Base-by-base conservation (phyloP, 2,329 filamentous ascomycete genomes). In the Aspergillus ustus region DNA sequence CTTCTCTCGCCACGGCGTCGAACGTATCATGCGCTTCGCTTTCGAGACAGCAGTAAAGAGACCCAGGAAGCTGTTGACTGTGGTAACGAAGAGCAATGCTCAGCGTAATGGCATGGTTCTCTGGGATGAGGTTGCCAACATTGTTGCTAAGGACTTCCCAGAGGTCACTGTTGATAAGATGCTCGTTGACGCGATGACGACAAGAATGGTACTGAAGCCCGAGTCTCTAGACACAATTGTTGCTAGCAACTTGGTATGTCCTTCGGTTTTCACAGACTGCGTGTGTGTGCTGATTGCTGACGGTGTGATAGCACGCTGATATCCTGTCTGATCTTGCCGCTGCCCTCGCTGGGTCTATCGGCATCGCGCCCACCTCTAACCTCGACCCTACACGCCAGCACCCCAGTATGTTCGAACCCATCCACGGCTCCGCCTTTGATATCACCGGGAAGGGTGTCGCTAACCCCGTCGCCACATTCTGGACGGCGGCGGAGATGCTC, bases 281-380 rank as follows among this genome's bases (percentile, higher is more conserved):
- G 43, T 40, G 20, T n/a, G 43, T 40, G 22, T 7, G 56, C 52
- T 60, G 29, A 60, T 13, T 19, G 37, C 53, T 40, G 34, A 40
- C 34, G 15, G 40, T 45, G 45, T 25, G 25, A 19, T 45, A 77
- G 70, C 72, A 84, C 74, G 87, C 87, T 6, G 88, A 91, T 64
- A 90, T 91, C 53, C 82, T 91, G 4, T 90, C 88, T 0, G 89
- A 91, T 69, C 79, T 91, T 20, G 89, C 89, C 6, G 89, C 89
- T 15, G 87, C 88, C 0, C 78, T 91, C 7, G 89, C 89, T 2
- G 89, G 89, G 0, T 88, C 85, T 2, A 91, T 91, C 63, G 89
- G 89, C 8, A 91, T 92, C 61, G 89, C 89, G 3, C 88, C 89
- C 3, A 90, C 88, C 0, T 86, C 83, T 52, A 91, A 90, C 67